Conservation (phyloP, 352 stramenopile genomes). For the Globisporangium lucens region DNA sequence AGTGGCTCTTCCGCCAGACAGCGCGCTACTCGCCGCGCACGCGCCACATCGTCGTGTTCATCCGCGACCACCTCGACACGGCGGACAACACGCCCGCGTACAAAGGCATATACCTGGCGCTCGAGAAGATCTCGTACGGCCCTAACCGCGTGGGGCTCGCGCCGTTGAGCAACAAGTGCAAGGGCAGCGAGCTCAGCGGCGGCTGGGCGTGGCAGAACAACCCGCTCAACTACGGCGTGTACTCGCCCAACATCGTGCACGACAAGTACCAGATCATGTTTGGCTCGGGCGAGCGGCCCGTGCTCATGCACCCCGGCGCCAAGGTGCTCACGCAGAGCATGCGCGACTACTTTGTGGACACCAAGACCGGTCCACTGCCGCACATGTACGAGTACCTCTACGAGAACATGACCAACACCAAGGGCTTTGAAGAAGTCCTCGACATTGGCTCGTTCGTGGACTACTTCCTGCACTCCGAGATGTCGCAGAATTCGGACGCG, state of each 20-base stretch:
- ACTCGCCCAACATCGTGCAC: slow-evolving; percentile 50
- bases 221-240: slow-evolving; percentile 43
- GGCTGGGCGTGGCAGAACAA: slow-evolving; percentile 84
- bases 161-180: slow-evolving; percentile 41
- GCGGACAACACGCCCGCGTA: slow-evolving; percentile 36
- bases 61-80: slow-evolving; percentile 31
- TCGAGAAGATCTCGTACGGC: slow-evolving; percentile 78
- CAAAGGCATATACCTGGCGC: slow-evolving; percentile 63
- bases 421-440: slow-evolving; percentile 45
- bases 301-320: slow-evolving; percentile 42
- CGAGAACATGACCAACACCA: slow-evolving; percentile 56
- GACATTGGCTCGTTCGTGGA: slow-evolving; percentile 70
- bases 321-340: slow-evolving; percentile 51
- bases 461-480: slow-evolving; percentile 68
- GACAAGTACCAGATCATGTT: slow-evolving; percentile 61
- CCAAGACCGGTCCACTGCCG: slow-evolving; percentile 44
- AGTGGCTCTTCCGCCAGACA: slow-evolving; percentile 71
- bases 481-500: slow-evolving; percentile 57
- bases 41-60: slow-evolving; percentile 67
- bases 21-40: slow-evolving; percentile 67
- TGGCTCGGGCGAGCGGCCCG: slow-evolving; percentile 43
- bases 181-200: slow-evolving; percentile 44
- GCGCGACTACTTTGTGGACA: slow-evolving; percentile 58
- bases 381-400: slow-evolving; percentile 59
- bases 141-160: slow-evolving; percentile 64